phyloP scores from a whole-genome alignment of 768 basidiomycete species.

The Leccinum obscurum region DNA sequence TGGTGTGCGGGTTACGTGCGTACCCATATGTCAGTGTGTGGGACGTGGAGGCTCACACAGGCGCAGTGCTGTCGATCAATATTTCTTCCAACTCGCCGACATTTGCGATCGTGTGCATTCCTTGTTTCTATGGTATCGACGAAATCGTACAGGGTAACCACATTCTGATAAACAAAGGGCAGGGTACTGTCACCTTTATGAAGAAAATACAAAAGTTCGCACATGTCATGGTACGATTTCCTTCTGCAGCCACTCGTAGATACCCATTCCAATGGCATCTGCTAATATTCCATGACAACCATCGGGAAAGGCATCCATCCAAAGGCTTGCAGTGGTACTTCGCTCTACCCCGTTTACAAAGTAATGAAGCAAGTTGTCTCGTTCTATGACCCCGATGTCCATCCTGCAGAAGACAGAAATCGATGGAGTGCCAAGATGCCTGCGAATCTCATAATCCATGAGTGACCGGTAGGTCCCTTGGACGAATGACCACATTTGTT shows the following conservation, averaged over 20 bases:
- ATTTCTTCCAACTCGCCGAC: too few relatives aligned
- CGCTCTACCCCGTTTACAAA: not conserved
- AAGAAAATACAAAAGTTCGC: too few relatives aligned
- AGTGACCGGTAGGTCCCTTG: not conserved
- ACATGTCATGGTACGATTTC: not conserved
- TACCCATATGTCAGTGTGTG: too few relatives aligned
- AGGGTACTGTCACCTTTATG: too few relatives aligned
- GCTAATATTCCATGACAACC: not conserved
- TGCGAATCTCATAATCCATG: not conserved
- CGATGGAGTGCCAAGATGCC: not conserved
- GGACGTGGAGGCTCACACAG: too few relatives aligned
- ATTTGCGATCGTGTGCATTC: too few relatives aligned
- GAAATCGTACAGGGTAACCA: too few relatives aligned
- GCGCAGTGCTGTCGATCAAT: too few relatives aligned
- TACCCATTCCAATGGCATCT: not conserved
- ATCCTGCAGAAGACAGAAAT: not conserved
- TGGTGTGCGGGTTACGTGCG: too few relatives aligned
- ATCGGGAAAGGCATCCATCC: not conserved
- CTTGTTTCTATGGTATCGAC: too few relatives aligned
- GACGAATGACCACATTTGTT: not conserved
- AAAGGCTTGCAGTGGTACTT: not conserved
- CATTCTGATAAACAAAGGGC: too few relatives aligned
- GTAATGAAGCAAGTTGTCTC: not conserved
- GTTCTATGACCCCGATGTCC: not conserved
- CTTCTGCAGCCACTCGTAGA: not conserved